Percentiles rank a stretch among this genome's conserved stretches.
Conservation (phyloP, 345 rosid species). For the Mallotus nudiflorus region DNA sequence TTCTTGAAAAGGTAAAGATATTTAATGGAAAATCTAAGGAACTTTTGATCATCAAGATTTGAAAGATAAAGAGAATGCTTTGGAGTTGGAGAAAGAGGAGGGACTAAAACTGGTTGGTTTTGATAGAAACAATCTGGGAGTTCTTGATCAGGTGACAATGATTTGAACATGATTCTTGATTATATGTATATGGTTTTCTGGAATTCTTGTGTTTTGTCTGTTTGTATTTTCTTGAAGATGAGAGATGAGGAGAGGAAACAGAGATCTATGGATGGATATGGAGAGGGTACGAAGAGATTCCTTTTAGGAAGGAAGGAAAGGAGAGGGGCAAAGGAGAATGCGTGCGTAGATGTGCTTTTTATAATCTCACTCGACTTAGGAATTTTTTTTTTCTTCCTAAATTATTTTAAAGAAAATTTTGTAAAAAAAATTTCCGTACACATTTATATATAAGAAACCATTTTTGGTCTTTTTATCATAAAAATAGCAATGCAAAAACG, state of each 20-base stretch:
- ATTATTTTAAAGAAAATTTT: background rate
- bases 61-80: slow-evolving; percentile 73
- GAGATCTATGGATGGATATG: slow-evolving; percentile 37
- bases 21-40: slow-evolving; percentile 94
- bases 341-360: slow-evolving; percentile 1
- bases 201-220: too few species aligned
- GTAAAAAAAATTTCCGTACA: slow-evolving; percentile 5
- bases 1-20: slow-evolving; percentile 71
- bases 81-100: slow-evolving; percentile 58
- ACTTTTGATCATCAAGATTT: slow-evolving; percentile 86
- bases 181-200: background rate
- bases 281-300: slow-evolving; percentile 39
- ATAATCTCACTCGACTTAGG: slow-evolving; percentile 8
- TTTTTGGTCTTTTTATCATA: background rate
- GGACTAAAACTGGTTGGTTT: slow-evolving; percentile 50
- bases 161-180: slow-evolving; percentile 28
- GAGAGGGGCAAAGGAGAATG: slow-evolving; percentile 7
- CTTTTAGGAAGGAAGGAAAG: background rate
- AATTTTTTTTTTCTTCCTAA: background rate
- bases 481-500: background rate
- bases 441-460: background rate
- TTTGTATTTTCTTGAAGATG: too few species aligned
- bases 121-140: slow-evolving; percentile 75
- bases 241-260: background rate
- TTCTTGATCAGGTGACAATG: slow-evolving; percentile 31